Conservation (phyloP, 495 filamentous ascomycete genomes). For the Aspergillus leporis region DNA sequence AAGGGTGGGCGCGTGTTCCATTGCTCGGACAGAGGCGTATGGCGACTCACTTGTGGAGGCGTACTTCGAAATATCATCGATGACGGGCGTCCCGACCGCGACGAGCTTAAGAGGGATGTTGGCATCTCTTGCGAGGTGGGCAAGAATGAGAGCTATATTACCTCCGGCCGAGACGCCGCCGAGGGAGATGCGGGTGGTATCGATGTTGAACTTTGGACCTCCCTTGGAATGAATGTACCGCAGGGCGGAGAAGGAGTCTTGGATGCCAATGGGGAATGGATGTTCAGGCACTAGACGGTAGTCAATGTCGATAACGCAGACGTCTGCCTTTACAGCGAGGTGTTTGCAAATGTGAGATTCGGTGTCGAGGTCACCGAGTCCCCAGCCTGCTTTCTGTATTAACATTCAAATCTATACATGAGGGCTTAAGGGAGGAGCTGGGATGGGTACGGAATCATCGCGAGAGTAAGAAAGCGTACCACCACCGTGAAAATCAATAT, state of each 20-base stretch:
- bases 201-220: slow-evolving; percentile 44
- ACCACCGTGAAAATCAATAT: slow-evolving; percentile 50
- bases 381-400: slow-evolving; percentile 40
- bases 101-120: slow-evolving; percentile 42
- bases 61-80: slow-evolving; percentile 39
- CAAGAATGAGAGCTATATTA: slow-evolving; percentile 45
- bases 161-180: slow-evolving; percentile 53
- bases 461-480: slow-evolving; percentile 6
- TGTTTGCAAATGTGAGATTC: slow-evolving; percentile 39
- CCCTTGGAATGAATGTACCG: slow-evolving; percentile 25
- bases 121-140: slow-evolving; percentile 51
- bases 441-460: background rate
- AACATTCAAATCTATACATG: background rate
- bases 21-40: slow-evolving; percentile 44
- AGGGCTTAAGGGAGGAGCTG: background rate
- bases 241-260: slow-evolving; percentile 48
- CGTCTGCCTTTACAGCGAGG: slow-evolving; percentile 32
- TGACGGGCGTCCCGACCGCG: slow-evolving; percentile 40
- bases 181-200: slow-evolving; percentile 43
- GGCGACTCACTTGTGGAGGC: slow-evolving; percentile 44
- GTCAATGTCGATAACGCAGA: slow-evolving; percentile 53
- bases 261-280: slow-evolving; percentile 46
- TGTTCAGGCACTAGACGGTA: slow-evolving; percentile 53
- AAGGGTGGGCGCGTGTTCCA: slow-evolving; percentile 44
- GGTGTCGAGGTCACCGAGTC: slow-evolving; percentile 45